These are phyloP conservation scores for Pestalotiopsis sp. DNA, from an alignment of 2,329 filamentous ascomycete genomes.

Conservation along the genomic window DNA sequence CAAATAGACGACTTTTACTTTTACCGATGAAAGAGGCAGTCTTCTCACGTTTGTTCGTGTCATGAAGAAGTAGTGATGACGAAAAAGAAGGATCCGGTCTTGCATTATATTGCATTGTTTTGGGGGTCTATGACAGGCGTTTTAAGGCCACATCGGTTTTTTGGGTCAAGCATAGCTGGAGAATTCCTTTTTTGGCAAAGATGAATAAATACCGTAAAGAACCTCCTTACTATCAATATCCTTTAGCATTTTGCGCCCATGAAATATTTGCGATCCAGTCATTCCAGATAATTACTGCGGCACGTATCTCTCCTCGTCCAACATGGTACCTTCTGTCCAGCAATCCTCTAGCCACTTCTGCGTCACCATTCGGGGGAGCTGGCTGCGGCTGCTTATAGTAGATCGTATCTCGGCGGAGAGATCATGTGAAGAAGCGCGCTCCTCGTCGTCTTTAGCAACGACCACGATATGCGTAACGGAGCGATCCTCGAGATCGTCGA, in stretches of 20 bases:
- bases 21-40: too few relatives aligned
- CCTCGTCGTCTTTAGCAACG: slow-evolving; percentile 44
- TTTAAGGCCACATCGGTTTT: neutral
- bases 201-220: neutral
- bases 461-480: slow-evolving; percentile 75
- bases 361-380: slow-evolving; percentile 70
- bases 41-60: too few relatives aligned
- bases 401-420: slow-evolving; percentile 47
- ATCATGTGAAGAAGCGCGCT: slow-evolving; percentile 25
- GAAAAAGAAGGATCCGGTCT: neutral
- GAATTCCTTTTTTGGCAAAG: neutral
- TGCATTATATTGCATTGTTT: slow-evolving; percentile 3
- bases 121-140: neutral
- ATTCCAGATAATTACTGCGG: slow-evolving; percentile 13
- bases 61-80: neutral
- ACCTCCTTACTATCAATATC: neutral
- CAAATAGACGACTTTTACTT: slow-evolving; percentile 45
- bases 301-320: slow-evolving; percentile 74
- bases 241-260: neutral
- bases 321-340: slow-evolving; percentile 75
- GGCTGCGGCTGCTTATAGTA: slow-evolving; percentile 45
- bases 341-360: slow-evolving; percentile 76
- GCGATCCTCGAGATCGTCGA: slow-evolving; percentile 50
- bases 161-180: slow-evolving; percentile 1
- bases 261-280: neutral